Evolutionary conservation across 2,329 filamentous ascomycete species (phyloP), one percentile per base, ranked within the genome.

Genomic region (Botrytis byssoidea): DNA sequence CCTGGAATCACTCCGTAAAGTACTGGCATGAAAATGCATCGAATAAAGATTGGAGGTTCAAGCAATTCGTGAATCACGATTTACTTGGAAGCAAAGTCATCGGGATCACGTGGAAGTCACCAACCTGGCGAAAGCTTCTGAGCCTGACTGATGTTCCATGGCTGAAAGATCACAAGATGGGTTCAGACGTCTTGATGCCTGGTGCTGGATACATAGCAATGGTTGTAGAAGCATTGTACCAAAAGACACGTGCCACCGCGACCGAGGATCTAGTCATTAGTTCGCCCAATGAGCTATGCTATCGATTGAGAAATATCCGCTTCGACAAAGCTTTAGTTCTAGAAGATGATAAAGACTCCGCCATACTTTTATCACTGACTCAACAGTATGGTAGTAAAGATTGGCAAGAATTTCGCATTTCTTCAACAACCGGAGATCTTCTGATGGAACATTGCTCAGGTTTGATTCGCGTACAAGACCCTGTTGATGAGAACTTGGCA

Each of bases 21-120:
- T 87, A 88, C 77, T 89, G 87, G 87, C 83, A 86, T 74, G 87
- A 89, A 74, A 86, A 84, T 2, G 83, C 85, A 59, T 78, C 86
- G 3, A 85, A 84, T 35, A 78, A 80, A 25, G 82, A 84, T 32
- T 84, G 84, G 74, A 83, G 86, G 2, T 83, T 85, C 74, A 82
- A 85, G 25, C 80, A 83, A 51, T 83, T 83, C 71, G 82, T 83
- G 5, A 82, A 85, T 35, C 84, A 86, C 67, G 87, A 88, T 74
- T 82, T 88, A 3, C 85, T 88, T 51, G 87, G 87, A 37, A 64
- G 29, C 44, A 75, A 72, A 70, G 69, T 74, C 37, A 32, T 75
- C 48, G 79, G 74, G 61, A 35, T 69, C 1, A 75, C 73, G 6
- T 74, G 75, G 25, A 72, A 77, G 35, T 74, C 77, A 12, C 78